phyloP scores from a whole-genome alignment of 768 basidiomycete genomes.

The Leucocoprinus leucothites region DNA sequence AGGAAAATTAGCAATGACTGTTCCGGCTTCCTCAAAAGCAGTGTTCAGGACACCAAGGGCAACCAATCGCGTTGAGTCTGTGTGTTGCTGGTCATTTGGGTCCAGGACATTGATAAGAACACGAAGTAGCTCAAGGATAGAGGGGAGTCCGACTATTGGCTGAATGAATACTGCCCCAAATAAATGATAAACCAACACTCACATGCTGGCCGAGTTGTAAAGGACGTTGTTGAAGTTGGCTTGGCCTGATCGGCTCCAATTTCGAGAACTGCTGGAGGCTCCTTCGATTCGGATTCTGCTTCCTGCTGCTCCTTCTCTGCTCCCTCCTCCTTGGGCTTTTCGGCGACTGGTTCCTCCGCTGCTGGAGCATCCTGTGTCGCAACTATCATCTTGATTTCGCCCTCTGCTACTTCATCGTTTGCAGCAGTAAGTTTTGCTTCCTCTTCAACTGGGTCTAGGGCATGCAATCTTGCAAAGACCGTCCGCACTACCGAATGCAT shows the following conservation, averaged over 20 bases:
- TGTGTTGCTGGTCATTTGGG: constrained; percentile 92
- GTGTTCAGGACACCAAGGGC: constrained; percentile 86
- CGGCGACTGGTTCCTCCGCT: constrained; percentile 20
- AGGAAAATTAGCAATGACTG: constrained; percentile 70
- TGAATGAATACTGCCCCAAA: constrained; percentile 3
- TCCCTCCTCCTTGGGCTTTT: neutral
- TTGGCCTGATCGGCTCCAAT: constrained; percentile 16
- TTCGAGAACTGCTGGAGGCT: constrained; percentile 11
- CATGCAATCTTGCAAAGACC: constrained; percentile 73
- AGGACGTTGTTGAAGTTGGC: constrained; percentile 22
- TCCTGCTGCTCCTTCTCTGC: neutral
- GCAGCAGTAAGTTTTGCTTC: constrained; percentile 61
- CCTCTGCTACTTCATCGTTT: constrained; percentile 47
- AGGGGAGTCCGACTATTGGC: constrained; percentile 78
- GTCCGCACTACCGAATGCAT: constrained; percentile 86
- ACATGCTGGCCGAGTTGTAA: constrained; percentile 39
- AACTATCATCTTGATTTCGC: constrained; percentile 63
- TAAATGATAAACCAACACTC: constrained; percentile 18
- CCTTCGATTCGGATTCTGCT: neutral
- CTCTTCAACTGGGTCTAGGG: constrained; percentile 61
- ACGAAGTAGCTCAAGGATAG: constrained; percentile 87
- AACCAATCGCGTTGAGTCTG: constrained; percentile 90
- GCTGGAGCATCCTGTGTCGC: constrained; percentile 27
- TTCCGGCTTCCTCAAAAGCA: constrained; percentile 83
- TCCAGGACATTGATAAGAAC: constrained; percentile 95